Evolutionary conservation across 768 basidiomycete species (phyloP).

Genomic region (Austroboletus eburneus): DNA sequence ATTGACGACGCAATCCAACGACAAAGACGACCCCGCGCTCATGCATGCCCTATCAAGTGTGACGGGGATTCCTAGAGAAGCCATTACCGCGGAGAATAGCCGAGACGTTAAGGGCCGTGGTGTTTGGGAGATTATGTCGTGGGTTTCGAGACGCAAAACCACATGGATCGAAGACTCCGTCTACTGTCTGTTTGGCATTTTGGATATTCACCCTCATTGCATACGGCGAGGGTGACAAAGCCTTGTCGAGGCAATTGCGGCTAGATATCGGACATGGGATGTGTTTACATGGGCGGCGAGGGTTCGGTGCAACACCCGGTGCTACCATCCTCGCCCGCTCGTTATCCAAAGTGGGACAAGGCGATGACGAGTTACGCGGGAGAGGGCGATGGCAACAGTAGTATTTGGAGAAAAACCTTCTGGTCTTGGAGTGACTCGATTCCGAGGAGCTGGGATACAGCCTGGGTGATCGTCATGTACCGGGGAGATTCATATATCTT

Average conservation of each 20-base stretch:
- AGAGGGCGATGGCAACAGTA: slow-evolving; percentile 72
- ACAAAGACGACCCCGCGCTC: not conserved
- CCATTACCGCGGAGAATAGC: not conserved
- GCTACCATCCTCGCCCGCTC: slow-evolving; percentile 11
- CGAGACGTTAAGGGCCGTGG: not conserved
- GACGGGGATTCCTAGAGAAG: not conserved
- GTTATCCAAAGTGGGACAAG: slow-evolving; percentile 20
- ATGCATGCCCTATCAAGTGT: not conserved
- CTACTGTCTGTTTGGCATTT: slow-evolving; percentile 11
- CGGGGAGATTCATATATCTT: slow-evolving; percentile 96
- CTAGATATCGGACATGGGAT: slow-evolving; percentile 5
- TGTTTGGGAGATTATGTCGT: slow-evolving; percentile 17
- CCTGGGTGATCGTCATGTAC: slow-evolving; percentile 92
- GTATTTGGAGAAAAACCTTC: slow-evolving; percentile 49
- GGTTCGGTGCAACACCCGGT: slow-evolving; percentile 6
- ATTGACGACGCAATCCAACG: slow-evolving; percentile 2
- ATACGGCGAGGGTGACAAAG: slow-evolving; percentile 10
- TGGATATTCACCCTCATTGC: slow-evolving; percentile 10
- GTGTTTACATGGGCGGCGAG: slow-evolving; percentile 13
- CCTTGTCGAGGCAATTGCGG: slow-evolving; percentile 12
- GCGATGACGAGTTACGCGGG: slow-evolving; percentile 45
- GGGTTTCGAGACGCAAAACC: slow-evolving; percentile 11
- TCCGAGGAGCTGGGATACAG: slow-evolving; percentile 75
- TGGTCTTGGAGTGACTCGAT: slow-evolving; percentile 52
- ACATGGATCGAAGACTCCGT: slow-evolving; percentile 9